phyloP scores from a whole-genome alignment of 257 asterid genomes.

The Mentha longifolia region DNA sequence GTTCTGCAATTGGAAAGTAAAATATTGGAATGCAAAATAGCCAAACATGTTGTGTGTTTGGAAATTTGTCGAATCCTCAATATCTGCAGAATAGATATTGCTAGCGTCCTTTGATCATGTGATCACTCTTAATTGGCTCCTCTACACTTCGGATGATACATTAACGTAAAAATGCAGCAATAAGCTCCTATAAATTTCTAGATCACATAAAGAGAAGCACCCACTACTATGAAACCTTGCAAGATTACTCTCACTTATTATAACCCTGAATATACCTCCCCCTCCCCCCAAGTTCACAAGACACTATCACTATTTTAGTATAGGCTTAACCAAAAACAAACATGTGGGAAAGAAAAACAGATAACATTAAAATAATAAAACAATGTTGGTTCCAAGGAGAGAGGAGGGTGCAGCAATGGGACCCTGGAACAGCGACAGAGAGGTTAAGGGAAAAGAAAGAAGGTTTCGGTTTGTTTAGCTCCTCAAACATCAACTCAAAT shows the following conservation, averaged over 20 bases:
- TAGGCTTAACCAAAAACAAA: no score
- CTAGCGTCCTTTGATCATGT: background rate
- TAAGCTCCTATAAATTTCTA: background rate
- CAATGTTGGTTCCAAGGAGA: no score
- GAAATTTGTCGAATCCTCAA: background rate
- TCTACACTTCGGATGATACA: background rate
- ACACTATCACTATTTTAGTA: no score
- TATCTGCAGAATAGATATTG: conserved; percentile 11
- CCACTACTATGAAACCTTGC: background rate
- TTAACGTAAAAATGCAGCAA: background rate
- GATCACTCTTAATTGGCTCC: background rate
- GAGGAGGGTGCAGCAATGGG: no score
- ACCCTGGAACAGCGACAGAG: no score
- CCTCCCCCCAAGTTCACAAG: background rate
- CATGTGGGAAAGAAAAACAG: no score
- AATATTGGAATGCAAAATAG: background rate
- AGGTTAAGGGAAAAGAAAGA: no score
- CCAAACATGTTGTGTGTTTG: background rate
- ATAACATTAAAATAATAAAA: no score
- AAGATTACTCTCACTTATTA: background rate
- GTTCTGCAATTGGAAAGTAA: background rate
- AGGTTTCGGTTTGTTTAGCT: no score
- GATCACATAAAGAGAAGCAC: background rate
- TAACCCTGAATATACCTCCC: background rate
- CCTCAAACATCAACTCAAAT: no score